These are phyloP conservation scores for Emmonsia crescens DNA, from an alignment of 2,329 filamentous ascomycete species.

Conservation along the genomic window DNA sequence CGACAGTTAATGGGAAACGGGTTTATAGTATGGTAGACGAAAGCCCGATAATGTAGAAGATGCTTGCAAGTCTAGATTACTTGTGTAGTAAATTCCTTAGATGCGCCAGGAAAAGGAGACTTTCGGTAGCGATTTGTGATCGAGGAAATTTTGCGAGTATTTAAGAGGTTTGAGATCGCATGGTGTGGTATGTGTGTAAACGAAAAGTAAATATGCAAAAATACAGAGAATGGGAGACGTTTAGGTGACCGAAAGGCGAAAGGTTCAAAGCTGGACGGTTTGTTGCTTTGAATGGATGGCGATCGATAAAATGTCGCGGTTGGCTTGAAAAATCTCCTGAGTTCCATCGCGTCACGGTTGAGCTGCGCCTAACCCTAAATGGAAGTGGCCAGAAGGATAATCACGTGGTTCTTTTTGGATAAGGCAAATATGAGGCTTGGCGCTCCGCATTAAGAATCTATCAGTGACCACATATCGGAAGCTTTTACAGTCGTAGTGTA, in stretches of 20 bases:
- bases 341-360: not conserved
- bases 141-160: not conserved
- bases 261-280: not conserved
- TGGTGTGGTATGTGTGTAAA: not conserved
- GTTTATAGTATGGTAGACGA: not conserved
- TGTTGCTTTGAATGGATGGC: not conserved
- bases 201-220: not conserved
- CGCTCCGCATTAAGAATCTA: too few species aligned
- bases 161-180: not conserved
- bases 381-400: not conserved
- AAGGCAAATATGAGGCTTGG: too few species aligned
- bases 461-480: not conserved
- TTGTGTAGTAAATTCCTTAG: not conserved
- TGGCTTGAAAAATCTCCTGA: conserved; percentile 1
- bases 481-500: not conserved
- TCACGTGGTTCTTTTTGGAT: too few species aligned
- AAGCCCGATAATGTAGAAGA: not conserved
- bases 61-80: not conserved
- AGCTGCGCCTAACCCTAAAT: not conserved
- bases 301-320: not conserved
- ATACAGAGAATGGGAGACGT: not conserved
- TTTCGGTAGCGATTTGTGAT: not conserved
- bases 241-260: not conserved
- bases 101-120: not conserved
- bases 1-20: not conserved